These are phyloP conservation scores for Pseudopyricularia cyperi DNA, from an alignment of 2,329 filamentous ascomycete genomes.

Conservation along the genomic window DNA sequence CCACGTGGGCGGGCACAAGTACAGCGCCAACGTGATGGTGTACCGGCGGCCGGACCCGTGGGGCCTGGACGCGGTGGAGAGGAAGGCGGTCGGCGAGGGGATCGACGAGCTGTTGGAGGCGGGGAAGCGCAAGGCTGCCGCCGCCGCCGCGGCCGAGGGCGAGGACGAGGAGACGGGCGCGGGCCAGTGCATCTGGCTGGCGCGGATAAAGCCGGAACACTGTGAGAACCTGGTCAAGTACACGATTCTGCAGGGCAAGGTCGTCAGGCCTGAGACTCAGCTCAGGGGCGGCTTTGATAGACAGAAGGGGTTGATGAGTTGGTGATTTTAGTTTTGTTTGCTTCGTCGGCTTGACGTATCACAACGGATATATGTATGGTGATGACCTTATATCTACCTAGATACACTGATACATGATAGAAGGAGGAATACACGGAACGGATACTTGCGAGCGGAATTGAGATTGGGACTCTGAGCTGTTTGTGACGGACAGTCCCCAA, in stretches of 20 bases:
- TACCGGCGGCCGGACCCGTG: constrained; percentile 57
- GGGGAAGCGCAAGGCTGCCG: constrained; percentile 11
- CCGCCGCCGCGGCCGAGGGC: constrained; percentile 17
- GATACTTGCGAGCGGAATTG: too few species aligned
- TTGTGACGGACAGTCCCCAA: too few species aligned
- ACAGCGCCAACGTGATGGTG: constrained; percentile 85
- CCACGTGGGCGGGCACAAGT: constrained; percentile 95
- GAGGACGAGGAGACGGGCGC: constrained; percentile 42
- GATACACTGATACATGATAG: too few species aligned
- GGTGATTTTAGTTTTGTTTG: constrained; percentile 37
- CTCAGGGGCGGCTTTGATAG: constrained; percentile 85
- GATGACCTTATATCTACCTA: too few species aligned
- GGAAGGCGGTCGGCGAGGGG: constrained; percentile 19
- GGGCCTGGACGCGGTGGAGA: constrained; percentile 32
- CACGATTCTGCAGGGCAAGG: constrained; percentile 84
- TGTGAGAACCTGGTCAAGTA: constrained; percentile 86
- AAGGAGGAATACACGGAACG: too few species aligned
- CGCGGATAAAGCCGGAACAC: constrained; percentile 71
- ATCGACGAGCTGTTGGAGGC: constrained; percentile 19
- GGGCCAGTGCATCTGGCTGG: constrained; percentile 86
- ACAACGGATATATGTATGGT: too few species aligned
- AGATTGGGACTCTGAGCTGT: too few species aligned
- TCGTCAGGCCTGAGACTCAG: constrained; percentile 79
- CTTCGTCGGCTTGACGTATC: not conserved
- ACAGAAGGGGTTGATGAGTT: constrained; percentile 67